These are phyloP conservation scores for Plectranthus barbatus DNA, from an alignment of 257 asterid genomes.

Conservation along the genomic window DNA sequence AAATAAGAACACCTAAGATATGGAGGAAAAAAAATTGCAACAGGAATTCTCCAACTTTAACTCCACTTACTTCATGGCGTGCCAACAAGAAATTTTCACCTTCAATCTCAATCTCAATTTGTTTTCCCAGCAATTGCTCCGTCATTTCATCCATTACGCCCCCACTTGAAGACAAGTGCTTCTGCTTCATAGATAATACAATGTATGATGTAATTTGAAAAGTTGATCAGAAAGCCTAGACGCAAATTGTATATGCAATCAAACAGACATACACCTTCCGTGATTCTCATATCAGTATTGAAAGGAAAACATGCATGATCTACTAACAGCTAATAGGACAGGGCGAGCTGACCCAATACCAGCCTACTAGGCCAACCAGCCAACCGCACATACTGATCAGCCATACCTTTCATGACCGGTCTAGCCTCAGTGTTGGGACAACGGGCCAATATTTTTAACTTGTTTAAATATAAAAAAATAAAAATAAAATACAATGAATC, in stretches of 20 bases:
- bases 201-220: conserved; percentile 1
- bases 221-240: background rate
- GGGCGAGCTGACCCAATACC: background rate
- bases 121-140: conserved; percentile 47
- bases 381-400: no score
- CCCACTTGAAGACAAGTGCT: background rate
- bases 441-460: background rate
- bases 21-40: background rate
- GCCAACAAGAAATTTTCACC: conserved; percentile 70
- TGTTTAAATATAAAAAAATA: background rate
- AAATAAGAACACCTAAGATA: background rate
- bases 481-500: background rate
- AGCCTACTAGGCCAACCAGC: no score
- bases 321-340: background rate
- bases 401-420: no score
- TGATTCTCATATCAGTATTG: background rate
- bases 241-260: background rate
- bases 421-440: no score
- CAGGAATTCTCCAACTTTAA: background rate
- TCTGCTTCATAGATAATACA: background rate
- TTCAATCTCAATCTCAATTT: conserved; percentile 63
- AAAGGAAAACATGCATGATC: background rate
- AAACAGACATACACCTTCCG: background rate
- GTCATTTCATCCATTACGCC: conserved; percentile 42
- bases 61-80: conserved; percentile 61